Conservation (phyloP, 1,284 basidiomycete species). For the Tylopilus sp. region DNA sequence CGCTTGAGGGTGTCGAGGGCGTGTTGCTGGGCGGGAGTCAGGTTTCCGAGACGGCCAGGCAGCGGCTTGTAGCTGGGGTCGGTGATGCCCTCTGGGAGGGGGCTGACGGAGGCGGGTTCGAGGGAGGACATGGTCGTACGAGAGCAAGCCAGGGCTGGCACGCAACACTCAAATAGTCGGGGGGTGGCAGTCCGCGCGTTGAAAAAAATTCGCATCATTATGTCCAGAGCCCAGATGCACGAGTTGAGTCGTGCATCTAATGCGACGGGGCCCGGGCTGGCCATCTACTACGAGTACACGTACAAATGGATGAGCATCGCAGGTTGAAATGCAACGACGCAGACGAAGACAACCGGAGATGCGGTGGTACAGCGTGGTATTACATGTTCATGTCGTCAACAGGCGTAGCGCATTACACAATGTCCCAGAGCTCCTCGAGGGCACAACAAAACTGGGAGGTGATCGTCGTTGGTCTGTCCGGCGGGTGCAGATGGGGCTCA, state of each 20-base stretch:
- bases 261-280: conserved; percentile 32
- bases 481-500: background rate
- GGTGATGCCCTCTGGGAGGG: conserved; percentile 60
- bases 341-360: background rate
- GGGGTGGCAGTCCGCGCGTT: background rate
- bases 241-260: conserved; percentile 36
- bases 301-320: conserved; percentile 29
- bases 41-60: conserved; percentile 82
- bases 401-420: conserved; percentile 40
- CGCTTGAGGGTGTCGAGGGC: conserved; percentile 73
- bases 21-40: conserved; percentile 69
- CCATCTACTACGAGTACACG: conserved; percentile 34
- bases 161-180: conserved; percentile 14
- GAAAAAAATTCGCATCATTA: conserved; percentile 35
- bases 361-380: conserved; percentile 1
- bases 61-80: conserved; percentile 69
- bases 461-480: conserved; percentile 4
- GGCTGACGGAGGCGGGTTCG: conserved; percentile 45
- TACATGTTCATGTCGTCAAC: conserved; percentile 15
- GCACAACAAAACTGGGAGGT: conserved; percentile 64
- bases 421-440: conserved; percentile 62
- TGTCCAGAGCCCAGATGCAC: conserved; percentile 32
- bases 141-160: background rate
- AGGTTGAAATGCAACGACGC: conserved; percentile 40
- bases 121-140: conserved; percentile 27